Evolutionary conservation across 1,139 yeast species (phyloP), one percentile per base, ranked within the genome.

Genomic region (Yamadazyma atlantica): DNA sequence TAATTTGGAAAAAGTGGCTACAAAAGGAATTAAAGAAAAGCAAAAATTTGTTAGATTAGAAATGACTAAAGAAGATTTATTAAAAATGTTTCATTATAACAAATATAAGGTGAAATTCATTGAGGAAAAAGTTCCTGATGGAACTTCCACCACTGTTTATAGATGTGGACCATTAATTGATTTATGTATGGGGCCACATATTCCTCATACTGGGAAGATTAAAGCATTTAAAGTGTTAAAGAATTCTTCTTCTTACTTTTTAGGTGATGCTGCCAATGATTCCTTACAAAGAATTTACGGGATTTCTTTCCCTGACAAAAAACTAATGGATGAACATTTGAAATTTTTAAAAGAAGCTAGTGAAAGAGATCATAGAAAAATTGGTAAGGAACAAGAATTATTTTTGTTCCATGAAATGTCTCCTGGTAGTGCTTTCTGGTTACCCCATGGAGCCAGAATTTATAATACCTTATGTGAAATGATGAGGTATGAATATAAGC

Each of bases 151-250:
- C 53, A 92, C 98, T 34, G 97, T 94, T 33, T 94, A 94, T 73
- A 82, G 97, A 71, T 92, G 97, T 72, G 99, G 99, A 55, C 89
- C 96, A 33, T 79, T 94, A 64, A 92, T 94, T 55, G 99, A 94
- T 68, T 78, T 94, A 64, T 94, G 99, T 78, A 77, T 87, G 44
- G 99, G 99, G 52, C 99, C 99, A 35, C 99, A 94, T 62, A 85
- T 94, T 49, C 97, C 97, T 43, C 95, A 92, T 68, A 89, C 98
- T 32, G 98, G 98, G 47, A 85, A 86, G 63, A 88, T 94, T 57
- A 94, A 94, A 77, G 86, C 96, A 34, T 82, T 90, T 72, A 92
- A 92, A 68, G 80, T 94, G 36, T 76, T 94, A 68, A 94, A 94
- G 72, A 92, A 92, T 73, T 92, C 97, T 18, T 84, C 97, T 2